Evolutionary conservation across 108 stramenopile genomes (phyloP), one percentile per base, ranked within the genome.

Genomic region (Stephanodiscus minutulus): DNA sequence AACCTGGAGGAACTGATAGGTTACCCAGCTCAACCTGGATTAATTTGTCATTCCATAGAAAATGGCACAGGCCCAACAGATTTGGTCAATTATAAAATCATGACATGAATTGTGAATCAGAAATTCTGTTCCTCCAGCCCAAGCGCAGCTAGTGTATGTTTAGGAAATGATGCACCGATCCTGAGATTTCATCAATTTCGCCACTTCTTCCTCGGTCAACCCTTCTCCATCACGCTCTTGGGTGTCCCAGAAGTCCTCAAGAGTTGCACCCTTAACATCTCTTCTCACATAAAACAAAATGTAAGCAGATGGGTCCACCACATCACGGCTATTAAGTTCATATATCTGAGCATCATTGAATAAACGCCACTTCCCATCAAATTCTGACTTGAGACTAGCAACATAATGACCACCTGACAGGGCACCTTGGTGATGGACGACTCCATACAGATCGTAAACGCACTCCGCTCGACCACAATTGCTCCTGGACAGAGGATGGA

Each of bases 351-450:
- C 92, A 74, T 96, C 95, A 69, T 96, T 96, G 79, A 93, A 93
- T 27, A 93, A 81, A 29, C 91, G 91, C 95, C 95, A 96, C 68
- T 91, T 91, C 25, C 89, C 88, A 65, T 93, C 95, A 27, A 83
- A 49, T 50, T 96, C 92, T 9, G 91, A 91, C 72, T 91, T 93
- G 7, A 93, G 79, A 52, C 89, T 91, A 13, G 92, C 92, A 61
- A 93, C 95, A 74, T 96, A 96, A 58, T 96, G 95, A 6, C 95
- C 95, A 60, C 86, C 86, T 24, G 91, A 89, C 17, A 96, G 72
- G 3, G 91, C 95, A 17, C 95, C 95, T 81, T 91, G 91, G 59
- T 96, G 95, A 77, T 96, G 95, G 31, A 96, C 88, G 9, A 96
- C 92, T n/a, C 88, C 91, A 61, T 96, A 96, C 56, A 96, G 68